Percentiles rank a stretch among this genome's conserved stretches.
Conservation (phyloP, 768 basidiomycete species). For the Russula sp. region DNA sequence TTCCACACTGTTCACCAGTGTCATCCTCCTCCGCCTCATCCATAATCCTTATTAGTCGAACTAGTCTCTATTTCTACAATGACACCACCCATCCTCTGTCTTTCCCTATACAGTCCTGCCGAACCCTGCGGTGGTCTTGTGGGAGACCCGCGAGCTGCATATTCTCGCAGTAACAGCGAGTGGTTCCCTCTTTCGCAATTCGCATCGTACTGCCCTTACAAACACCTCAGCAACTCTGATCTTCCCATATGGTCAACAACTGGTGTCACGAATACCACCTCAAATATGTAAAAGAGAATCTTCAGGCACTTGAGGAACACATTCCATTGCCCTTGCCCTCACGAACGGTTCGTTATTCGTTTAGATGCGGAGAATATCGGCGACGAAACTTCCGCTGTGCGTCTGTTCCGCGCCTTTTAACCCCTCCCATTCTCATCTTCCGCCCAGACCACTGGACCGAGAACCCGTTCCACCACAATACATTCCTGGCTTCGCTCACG, state of each 20-base stretch:
- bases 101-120: slow-evolving; percentile 69
- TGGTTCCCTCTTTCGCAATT: slow-evolving; percentile 74
- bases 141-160: slow-evolving; percentile 52
- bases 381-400: slow-evolving; percentile 54
- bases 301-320: slow-evolving; percentile 45
- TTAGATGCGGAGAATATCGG: slow-evolving; percentile 62
- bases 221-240: slow-evolving; percentile 30
- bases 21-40: slow-evolving; percentile 70
- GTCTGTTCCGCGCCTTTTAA: slow-evolving; percentile 31
- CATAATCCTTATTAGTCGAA: slow-evolving; percentile 70
- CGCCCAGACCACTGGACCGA: slow-evolving; percentile 71
- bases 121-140: slow-evolving; percentile 60
- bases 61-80: slow-evolving; percentile 68
- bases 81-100: slow-evolving; percentile 63
- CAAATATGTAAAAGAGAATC: slow-evolving; percentile 46
- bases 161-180: slow-evolving; percentile 63
- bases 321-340: slow-evolving; percentile 60
- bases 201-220: slow-evolving; percentile 66
- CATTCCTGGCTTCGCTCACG: slow-evolving; percentile 64
- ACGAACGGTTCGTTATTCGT: slow-evolving; percentile 61
- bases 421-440: slow-evolving; percentile 1
- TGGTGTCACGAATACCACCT: slow-evolving; percentile 69
- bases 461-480: slow-evolving; percentile 57
- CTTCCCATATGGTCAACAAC: slow-evolving; percentile 40
- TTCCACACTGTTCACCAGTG: slow-evolving; percentile 59